These are phyloP conservation scores for Fistulinella cinereoalba DNA, from an alignment of 1,284 basidiomycete species.

Conservation along the genomic window DNA sequence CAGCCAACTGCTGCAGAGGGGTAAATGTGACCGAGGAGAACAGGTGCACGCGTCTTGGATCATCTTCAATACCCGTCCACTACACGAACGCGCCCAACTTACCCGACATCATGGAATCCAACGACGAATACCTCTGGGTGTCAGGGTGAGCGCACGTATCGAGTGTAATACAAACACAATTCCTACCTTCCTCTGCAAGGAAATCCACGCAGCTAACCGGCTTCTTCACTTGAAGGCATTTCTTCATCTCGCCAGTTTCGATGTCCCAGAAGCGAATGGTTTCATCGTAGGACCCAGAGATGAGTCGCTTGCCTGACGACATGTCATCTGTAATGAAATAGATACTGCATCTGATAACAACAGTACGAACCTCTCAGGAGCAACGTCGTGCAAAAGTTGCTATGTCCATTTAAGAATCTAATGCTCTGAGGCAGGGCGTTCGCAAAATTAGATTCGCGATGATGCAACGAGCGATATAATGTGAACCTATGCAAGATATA, in stretches of 20 bases:
- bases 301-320: constrained; percentile 61
- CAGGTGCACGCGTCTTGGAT: constrained; percentile 68
- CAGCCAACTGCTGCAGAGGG: constrained; percentile 79
- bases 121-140: constrained; percentile 79
- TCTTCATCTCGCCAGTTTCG: constrained; percentile 76
- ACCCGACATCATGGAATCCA: constrained; percentile 91
- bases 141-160: constrained; percentile 4
- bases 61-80: constrained; percentile 5
- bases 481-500: constrained; percentile 51
- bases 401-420: constrained; percentile 79
- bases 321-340: background rate
- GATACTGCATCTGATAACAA: background rate
- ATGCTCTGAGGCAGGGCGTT: constrained; percentile 75
- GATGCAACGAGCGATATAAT: constrained; percentile 78
- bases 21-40: constrained; percentile 80
- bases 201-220: constrained; percentile 90
- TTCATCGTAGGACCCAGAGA: constrained; percentile 89
- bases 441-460: constrained; percentile 84
- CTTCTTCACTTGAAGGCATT: constrained; percentile 78
- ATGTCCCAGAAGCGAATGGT: constrained; percentile 89
- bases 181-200: constrained; percentile 70
- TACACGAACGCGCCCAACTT: constrained; percentile 27
- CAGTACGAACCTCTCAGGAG: constrained; percentile 57
- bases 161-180: background rate
- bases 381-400: constrained; percentile 84